Evolutionary conservation across 768 basidiomycete genomes (phyloP), one percentile per base, ranked within the genome.

Genomic region (Coprinellus aureogranulatus): DNA sequence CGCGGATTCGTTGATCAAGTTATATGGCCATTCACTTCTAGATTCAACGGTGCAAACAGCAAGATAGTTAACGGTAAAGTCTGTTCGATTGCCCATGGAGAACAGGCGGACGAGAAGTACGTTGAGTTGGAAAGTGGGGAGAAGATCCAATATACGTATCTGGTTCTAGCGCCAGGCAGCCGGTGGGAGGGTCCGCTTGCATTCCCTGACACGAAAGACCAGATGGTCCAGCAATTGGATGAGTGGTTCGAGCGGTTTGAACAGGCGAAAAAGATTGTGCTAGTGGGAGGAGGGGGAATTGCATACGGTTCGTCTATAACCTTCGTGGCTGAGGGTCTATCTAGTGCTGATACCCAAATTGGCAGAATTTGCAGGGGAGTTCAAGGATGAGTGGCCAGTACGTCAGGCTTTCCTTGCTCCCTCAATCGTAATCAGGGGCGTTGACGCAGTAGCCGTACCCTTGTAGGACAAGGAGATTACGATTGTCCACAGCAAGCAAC

Each of bases 211-310:
- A 11, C 4, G 20, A 60, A 62, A 16, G 57, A 60, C 11, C 70
- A 65, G 25, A 54, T 69, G 16, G 34, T 64, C 11, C 45, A 56
- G 20, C 74, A 63, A 59, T 59, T 77, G 31, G 56, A 62, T 10
- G 51, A 57, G 3, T 67, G 65, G 53, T 68, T 71, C 44, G 55
- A 61, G 10, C 67, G 66, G 34, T 69, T 79, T 34, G 64, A 66
- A 28, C 59, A 61, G 14, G 75, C 76, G 16, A 61, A 68, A n/a
- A 65, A 77, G 57, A 74, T 83, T 60, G 71, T 81, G 12, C 65
- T 85, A 20, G 81, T 73, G 1, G 84, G 83, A 20, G 82, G 80
- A 39, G 84, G 84, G 25, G 75, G 81, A 4, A 73, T 85, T 26
- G 81, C 79, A n/a, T n/a, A n/a, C n/a, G n/a, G n/a, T n/a, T n/a